A percentile compares a stretch with the other conserved stretches of the same genome.
These are phyloP conservation scores for Telfairia occidentalis DNA, from an alignment of 331 rosid species.

Conservation along the genomic window DNA sequence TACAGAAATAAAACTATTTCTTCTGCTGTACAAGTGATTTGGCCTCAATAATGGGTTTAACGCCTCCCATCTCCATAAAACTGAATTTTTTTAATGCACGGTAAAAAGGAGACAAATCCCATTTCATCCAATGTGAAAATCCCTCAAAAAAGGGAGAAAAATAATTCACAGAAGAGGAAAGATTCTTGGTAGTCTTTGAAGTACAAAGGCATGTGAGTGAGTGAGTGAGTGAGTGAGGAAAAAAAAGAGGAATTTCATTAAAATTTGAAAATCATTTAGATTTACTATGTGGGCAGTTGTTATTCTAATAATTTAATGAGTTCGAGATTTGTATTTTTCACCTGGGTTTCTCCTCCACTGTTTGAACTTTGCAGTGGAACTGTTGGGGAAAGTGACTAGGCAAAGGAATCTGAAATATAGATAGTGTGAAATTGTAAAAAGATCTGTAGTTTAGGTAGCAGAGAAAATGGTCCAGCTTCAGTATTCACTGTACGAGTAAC, in stretches of 20 bases:
- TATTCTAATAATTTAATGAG: constrained; percentile 12
- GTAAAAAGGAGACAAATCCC: constrained; percentile 27
- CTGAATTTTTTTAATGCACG: constrained; percentile 23
- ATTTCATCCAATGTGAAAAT: constrained; percentile 13
- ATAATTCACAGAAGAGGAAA: constrained; percentile 1
- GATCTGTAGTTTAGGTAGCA: not conserved
- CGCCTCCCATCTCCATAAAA: constrained; percentile 19
- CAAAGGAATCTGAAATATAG: constrained; percentile 17
- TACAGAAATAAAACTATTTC: constrained; percentile 10
- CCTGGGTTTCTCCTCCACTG: constrained; percentile 7
- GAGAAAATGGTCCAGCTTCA: constrained; percentile 4
- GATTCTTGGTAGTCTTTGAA: not conserved
- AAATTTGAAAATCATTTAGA: not conserved
- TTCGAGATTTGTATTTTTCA: constrained; percentile 7
- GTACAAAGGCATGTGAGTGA: constrained; percentile 12
- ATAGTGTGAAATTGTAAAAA: constrained; percentile 1
- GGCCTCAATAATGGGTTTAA: constrained; percentile 27
- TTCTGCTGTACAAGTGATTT: constrained; percentile 19
- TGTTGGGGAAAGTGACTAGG: constrained; percentile 7
- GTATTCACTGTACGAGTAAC: constrained; percentile 7
- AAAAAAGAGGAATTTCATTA: not conserved
- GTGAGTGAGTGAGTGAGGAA: not conserved
- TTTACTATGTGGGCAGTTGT: constrained; percentile 15
- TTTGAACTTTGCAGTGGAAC: constrained; percentile 11
- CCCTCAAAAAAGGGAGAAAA: constrained; percentile 9